Percentiles rank a stretch among this genome's conserved stretches.
Evolutionary conservation across 2,329 filamentous ascomycete species (phyloP).

Genomic region (Ophiocordyceps camponoti-saundersi): DNA sequence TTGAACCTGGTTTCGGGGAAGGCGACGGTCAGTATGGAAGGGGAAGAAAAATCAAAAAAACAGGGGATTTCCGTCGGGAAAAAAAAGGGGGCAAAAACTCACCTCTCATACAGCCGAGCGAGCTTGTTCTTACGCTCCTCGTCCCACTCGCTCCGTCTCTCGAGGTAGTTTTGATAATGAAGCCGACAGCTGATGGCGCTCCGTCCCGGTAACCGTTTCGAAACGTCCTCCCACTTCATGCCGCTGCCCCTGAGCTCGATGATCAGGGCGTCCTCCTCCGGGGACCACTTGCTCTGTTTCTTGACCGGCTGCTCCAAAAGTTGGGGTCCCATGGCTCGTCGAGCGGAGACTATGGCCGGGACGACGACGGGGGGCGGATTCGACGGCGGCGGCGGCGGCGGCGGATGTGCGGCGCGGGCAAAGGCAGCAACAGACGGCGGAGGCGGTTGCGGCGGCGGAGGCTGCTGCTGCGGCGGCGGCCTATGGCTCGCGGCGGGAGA

Average conservation of each 20-base stretch:
- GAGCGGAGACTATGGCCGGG: constrained; percentile 14
- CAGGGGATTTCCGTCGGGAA: no score
- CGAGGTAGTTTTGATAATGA: constrained; percentile 94
- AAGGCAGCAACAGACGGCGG: no score
- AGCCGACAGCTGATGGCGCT: constrained; percentile 89
- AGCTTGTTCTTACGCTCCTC: constrained; percentile 97
- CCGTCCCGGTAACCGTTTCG: constrained; percentile 72
- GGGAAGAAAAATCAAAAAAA: no score
- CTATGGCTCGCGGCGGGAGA: constrained; percentile 3
- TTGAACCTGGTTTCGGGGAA: constrained; percentile 55
- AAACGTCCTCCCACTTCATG: constrained; percentile 99
- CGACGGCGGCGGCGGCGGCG: no score
- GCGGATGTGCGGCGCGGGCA: no score
- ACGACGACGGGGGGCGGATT: constrained; percentile 7
- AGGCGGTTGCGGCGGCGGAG: constrained; percentile 2
- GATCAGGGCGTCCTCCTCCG: constrained; percentile 83
- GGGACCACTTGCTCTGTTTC: constrained; percentile 93
- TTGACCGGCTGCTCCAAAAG: constrained; percentile 56
- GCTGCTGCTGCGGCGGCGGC: constrained; percentile 4
- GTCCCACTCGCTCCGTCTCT: constrained; percentile 86
- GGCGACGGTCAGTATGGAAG: constrained; percentile 7
- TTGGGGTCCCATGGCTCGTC: constrained; percentile 25
- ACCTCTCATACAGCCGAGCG: constrained; percentile 89
- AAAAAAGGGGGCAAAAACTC: no score
- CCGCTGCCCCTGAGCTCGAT: constrained; percentile 78